Conservation (phyloP, 1,284 basidiomycete species). For the Mycosarcoma maydis region DNA sequence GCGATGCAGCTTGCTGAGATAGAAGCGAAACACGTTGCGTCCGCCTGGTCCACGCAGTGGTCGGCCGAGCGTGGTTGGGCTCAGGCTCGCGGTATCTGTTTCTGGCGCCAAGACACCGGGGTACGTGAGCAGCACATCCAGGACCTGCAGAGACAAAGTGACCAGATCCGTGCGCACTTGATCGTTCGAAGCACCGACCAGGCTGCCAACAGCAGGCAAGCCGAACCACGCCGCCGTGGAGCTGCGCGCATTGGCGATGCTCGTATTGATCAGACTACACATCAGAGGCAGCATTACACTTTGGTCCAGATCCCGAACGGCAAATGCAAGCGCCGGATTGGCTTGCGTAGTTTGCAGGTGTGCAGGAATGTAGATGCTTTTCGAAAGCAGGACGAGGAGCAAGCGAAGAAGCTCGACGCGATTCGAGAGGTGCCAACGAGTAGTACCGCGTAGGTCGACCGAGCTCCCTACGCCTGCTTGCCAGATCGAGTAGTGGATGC, state of each 20-base stretch:
- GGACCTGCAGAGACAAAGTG: conserved; percentile 53
- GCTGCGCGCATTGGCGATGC: conserved; percentile 46
- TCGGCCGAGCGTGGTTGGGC: conserved; percentile 30
- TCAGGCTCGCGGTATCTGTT: conserved; percentile 29
- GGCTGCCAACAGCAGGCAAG: conserved; percentile 25
- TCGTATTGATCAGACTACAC: conserved; percentile 62
- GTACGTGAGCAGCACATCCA: conserved; percentile 58
- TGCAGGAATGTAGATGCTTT: conserved; percentile 59
- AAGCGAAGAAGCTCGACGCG: conserved; percentile 59
- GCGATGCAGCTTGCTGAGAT: conserved; percentile 62
- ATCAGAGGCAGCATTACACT: conserved; percentile 57
- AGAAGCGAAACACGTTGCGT: conserved; percentile 59
- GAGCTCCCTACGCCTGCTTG: conserved; percentile 63
- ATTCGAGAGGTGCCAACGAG: conserved; percentile 46
- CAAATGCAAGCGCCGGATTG: conserved; percentile 45
- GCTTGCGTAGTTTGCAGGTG: conserved; percentile 15
- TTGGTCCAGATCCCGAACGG: conserved; percentile 48
- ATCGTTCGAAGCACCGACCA: conserved; percentile 37
- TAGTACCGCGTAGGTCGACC: conserved; percentile 49
- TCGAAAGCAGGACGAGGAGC: conserved; percentile 61
- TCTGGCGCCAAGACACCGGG: too few species aligned
- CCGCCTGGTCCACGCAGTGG: conserved; percentile 28
- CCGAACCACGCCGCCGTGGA: conserved; percentile 38
- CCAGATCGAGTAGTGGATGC: conserved; percentile 59
- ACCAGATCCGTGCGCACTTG: conserved; percentile 37